Percentiles rank a stretch among this genome's conserved stretches.
These are phyloP conservation scores for Alternaria sp. DNA, from an alignment of 2,329 filamentous ascomycete species.

Conservation along the genomic window DNA sequence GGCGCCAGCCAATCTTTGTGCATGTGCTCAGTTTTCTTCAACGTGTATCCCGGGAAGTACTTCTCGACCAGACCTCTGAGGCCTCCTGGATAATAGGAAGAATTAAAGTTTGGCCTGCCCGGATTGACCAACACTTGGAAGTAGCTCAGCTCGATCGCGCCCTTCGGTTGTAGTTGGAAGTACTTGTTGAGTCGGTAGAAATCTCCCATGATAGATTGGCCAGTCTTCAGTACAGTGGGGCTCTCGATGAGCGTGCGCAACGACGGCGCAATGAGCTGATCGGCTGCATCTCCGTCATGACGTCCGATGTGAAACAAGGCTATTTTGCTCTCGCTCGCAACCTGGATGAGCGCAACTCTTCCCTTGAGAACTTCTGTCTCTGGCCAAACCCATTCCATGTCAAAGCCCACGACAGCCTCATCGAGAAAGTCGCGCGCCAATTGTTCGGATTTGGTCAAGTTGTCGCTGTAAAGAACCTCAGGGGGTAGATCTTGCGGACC, in stretches of 20 bases:
- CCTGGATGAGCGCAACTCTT: background rate
- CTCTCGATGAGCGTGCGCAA: background rate
- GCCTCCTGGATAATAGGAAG: background rate
- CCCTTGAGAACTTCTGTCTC: background rate
- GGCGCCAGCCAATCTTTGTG: background rate
- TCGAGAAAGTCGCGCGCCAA: background rate
- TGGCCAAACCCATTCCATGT: background rate
- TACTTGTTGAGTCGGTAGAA: background rate
- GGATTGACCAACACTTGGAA: background rate
- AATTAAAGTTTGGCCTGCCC: background rate
- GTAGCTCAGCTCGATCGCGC: background rate
- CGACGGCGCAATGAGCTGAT: background rate
- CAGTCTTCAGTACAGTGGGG: background rate
- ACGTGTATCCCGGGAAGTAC: background rate
- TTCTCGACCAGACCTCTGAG: background rate
- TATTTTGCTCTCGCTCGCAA: background rate
- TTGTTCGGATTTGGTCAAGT: background rate
- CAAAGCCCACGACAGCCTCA: background rate
- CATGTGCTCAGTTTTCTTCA: background rate
- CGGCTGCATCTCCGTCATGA: background rate
- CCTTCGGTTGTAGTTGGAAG: background rate
- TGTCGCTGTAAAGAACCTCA: background rate
- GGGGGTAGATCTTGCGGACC: background rate
- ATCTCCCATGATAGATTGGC: background rate
- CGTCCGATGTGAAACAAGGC: background rate